Base-by-base conservation (phyloP, 2,329 filamentous ascomycete genomes). In the Calonectria montana region DNA sequence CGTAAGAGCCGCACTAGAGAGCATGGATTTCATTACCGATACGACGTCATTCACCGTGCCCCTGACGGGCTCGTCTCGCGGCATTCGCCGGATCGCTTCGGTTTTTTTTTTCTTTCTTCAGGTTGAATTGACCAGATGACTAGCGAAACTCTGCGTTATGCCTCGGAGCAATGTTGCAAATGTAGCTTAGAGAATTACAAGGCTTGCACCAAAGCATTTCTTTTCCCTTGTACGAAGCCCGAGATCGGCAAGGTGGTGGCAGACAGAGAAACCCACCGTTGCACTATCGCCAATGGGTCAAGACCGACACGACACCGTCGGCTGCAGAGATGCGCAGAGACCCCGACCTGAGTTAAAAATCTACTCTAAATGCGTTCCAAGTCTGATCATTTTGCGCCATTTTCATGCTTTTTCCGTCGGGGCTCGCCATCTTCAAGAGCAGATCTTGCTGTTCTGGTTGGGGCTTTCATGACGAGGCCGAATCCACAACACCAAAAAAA, bases 1-100 rank as follows among this genome's bases (percentile, higher is more conserved):
- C 66, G 45, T 43, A 69, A 69, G 67, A 69, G 67, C 67, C 67
- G 61, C 67, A 69, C 61, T 69, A 69, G 61, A 37, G 18, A 12
- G 61, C 41, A 48, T 37, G n/a, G 9, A 59, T 65, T 61, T 18
- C 61, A 48, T 62, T 69, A 45, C 67, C 67, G 41, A 47, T 59
- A 35, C 67, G 67, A 65, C 61, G 67, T 65, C 67, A 69, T 29
- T 59, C 25, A 31, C 25, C n/a, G 31, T 31, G 16, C 4, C 25
- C 57, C 31, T n/a, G 18, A 21, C 35, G 23, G 25, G 43, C 43
- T 47, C 55, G 65, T 53, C 61, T 35, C 18, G 50, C 12, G 25
- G 35, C 48, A 31, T 12, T 25, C 9, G 18, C 45, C 63, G 47
- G 18, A 16, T 39, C 62, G 43, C 21, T 39, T 35, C 13, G 18